phyloP scores from a whole-genome alignment of 305 asterid species.

The Caryopteris hybrid region DNA sequence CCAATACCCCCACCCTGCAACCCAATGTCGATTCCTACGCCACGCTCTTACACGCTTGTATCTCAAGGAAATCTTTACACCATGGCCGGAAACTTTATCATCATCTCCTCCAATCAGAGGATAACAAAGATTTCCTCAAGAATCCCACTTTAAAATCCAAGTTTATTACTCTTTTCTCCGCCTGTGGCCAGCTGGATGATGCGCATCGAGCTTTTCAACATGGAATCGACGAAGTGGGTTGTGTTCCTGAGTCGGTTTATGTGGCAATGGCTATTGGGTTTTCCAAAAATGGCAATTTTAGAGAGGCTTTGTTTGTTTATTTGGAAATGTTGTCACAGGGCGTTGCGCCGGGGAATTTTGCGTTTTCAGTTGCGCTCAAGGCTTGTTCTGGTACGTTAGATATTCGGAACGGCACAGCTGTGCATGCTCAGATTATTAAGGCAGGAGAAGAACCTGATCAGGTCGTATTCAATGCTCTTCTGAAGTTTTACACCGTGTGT shows the following conservation, averaged over 20 bases:
- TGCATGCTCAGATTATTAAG: slow-evolving; percentile 41
- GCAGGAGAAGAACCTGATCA: slow-evolving; percentile 34
- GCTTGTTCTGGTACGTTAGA: slow-evolving; percentile 33
- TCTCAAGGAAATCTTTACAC: slow-evolving; percentile 32
- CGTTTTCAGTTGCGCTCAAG: slow-evolving; percentile 39
- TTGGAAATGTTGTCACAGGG: slow-evolving; percentile 29
- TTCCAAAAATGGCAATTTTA: slow-evolving; percentile 27
- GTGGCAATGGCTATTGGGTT: slow-evolving; percentile 45
- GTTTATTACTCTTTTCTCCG: slow-evolving; percentile 46
- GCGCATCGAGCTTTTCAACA: slow-evolving; percentile 35
- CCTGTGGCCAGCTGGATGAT: slow-evolving; percentile 36
- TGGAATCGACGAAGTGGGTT: slow-evolving; percentile 23
- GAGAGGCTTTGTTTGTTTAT: slow-evolving; percentile 33
- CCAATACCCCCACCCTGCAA: not conserved
- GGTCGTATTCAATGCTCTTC: slow-evolving; percentile 44
- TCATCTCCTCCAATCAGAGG: slow-evolving; percentile 30
- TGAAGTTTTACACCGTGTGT: slow-evolving; percentile 37
- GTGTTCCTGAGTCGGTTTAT: slow-evolving; percentile 36
- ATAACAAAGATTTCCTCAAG: slow-evolving; percentile 23
- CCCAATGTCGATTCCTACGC: slow-evolving; percentile 27
- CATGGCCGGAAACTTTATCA: slow-evolving; percentile 36
- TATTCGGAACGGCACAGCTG: slow-evolving; percentile 28
- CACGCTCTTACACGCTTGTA: slow-evolving; percentile 39
- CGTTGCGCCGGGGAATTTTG: slow-evolving; percentile 32
- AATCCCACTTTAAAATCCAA: slow-evolving; percentile 34